Evolutionary conservation across 1,284 basidiomycete species (phyloP), one percentile per base, ranked within the genome.

Genomic region (Phlebopus sp.): DNA sequence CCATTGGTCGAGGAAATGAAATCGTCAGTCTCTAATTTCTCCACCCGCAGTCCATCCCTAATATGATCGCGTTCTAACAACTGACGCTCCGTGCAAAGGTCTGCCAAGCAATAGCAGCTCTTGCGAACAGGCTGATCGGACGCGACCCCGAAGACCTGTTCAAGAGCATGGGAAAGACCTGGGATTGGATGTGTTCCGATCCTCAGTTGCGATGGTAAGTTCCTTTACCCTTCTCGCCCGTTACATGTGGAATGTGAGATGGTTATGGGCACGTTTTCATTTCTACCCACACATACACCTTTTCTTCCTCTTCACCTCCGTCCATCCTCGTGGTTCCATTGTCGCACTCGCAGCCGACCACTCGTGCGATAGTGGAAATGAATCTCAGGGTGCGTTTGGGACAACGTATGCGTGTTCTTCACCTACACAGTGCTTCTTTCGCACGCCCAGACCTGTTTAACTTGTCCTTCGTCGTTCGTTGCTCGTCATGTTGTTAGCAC

Each of bases 1-100:
- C 93, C n/a, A 96, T 95, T 59, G 93, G 94, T 4, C 83, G 92
- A 35, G 93, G 93, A 21, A 97, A 95, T 64, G 95, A 97, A 53
- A 92, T 95, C 58, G 92, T 84, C 62, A 58, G 72, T 59, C 21
- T 29, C 18, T 30, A 15, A 42, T 23, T 4, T 38, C 17, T 4
- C 27, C n/a, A 30, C 4, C 3, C 44, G 15, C 9, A 18, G 44
- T 13, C 19, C 27, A 36, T 21, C 30, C 18, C 10, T 5, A 19
- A 50, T 47, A 55, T 34, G 14, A 19, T 23, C 35, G 35, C 42
- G 13, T 17, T 21, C 21, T 15, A 19, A 43, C 31, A 17, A 43
- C 5, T 21, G 13, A 21, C 19, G 14, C 29, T 18, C 36, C 36
- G n/a, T 48, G 31, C 21, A 11, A 51, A 86, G 84, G 86, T 93